Evolutionary conservation across 2,329 filamentous ascomycete species (phyloP), one percentile per base, ranked within the genome.

Genomic region (Pseudocercospora macadamiae): DNA sequence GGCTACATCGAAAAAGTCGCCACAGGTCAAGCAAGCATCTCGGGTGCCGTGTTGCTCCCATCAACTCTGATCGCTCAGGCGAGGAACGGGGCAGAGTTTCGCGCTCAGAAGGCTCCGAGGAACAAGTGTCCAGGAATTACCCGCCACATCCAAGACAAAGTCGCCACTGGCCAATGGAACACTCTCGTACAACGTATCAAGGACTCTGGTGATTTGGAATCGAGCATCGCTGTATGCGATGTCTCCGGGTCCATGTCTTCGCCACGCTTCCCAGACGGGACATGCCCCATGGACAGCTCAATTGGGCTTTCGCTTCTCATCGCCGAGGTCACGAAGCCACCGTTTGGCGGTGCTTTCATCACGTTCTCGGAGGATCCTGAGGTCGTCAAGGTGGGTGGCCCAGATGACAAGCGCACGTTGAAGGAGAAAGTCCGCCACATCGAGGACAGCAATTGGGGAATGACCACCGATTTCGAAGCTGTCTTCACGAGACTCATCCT

Each of bases 301-400:
- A 80, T 86, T 32, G 84, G 82, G 0, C 74, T 87, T 9, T 83
- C 83, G 0, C 77, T 87, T 0, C 74, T 86, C 1, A 66, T 86
- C 2, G 79, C 83, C 4, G 79, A 85, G 57, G 76, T 83, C 9
- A 78, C 80, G 0, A 71, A 76, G 55, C 75, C 79, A 1, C 84
- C 83, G 0, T 86, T 85, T 62, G 77, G 78, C 0, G 81, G 82
- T 14, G 69, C 76, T 8, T 80, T 86, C 66, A 85, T 86, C 67
- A 83, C 82, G 0, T 86, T 86, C 71, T 77, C 75, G 4, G 47
- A 44, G 0, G 3, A 47, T 0, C 83, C 84, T 0, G 0, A 60
- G 0, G 73, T 86, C 0, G 19, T 80, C 30, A 68, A 67, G 2
- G 63, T 85, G 2, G 74, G 80, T 25, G 67, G 79, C 1, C 59